phyloP scores from a whole-genome alignment of 2,329 filamentous ascomycete species.

The Ophiostoma ips region DNA sequence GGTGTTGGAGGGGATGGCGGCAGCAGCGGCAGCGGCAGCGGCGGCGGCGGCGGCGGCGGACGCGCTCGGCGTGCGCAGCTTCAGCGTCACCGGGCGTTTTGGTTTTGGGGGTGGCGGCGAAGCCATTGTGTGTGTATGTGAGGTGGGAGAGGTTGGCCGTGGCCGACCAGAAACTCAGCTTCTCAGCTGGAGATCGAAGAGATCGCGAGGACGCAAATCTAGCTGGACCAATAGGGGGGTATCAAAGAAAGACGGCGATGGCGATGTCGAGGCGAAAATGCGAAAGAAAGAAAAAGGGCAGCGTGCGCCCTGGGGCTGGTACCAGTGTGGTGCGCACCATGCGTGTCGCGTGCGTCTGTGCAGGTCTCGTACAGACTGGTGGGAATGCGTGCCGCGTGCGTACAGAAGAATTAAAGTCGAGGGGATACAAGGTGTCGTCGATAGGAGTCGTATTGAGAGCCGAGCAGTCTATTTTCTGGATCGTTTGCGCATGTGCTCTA shows the following conservation, averaged over 20 bases:
- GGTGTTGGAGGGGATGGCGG: neutral
- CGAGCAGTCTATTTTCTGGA: no score
- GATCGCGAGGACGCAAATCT: no score
- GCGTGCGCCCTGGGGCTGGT: neutral
- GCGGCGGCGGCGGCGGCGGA: neutral
- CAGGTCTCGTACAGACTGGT: neutral
- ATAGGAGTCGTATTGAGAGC: no score
- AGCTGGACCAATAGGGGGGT: no score
- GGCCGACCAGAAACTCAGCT: no score
- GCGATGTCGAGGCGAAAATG: neutral
- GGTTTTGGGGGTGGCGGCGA: conserved; percentile 13
- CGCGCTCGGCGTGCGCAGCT: conserved; percentile 10
- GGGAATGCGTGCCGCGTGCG: no score
- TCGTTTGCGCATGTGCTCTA: no score
- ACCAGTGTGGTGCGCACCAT: neutral
- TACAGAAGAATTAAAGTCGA: no score
- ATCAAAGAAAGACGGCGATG: neutral
- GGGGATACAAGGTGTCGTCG: no score
- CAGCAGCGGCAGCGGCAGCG: neutral
- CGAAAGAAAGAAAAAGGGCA: no score
- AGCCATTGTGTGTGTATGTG: conserved; percentile 6
- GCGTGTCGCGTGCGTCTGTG: neutral
- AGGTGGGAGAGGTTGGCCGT: no score
- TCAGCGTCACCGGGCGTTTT: conserved; percentile 12
- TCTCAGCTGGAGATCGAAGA: no score